Conservation (phyloP, 352 stramenopile genomes). For the Globisporangium cederbergense region DNA sequence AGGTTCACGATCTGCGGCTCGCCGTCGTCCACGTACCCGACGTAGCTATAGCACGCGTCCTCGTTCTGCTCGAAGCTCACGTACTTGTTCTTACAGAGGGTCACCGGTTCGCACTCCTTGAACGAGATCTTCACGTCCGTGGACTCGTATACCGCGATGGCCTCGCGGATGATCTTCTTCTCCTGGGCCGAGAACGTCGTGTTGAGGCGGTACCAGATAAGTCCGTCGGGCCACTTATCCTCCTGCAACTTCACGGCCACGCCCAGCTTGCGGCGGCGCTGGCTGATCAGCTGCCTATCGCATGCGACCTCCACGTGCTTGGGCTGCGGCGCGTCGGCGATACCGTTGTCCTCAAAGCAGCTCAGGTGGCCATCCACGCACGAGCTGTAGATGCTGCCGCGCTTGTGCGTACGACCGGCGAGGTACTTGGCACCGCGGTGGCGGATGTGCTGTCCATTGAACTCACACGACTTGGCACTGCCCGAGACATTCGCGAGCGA, state of each 20-base stretch:
- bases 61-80: constrained; percentile 70
- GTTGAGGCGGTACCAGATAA: constrained; percentile 70
- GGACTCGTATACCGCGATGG: constrained; percentile 50
- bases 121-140: constrained; percentile 63
- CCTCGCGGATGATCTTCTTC: constrained; percentile 45
- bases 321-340: constrained; percentile 51
- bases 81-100: constrained; percentile 63
- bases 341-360: constrained; percentile 63
- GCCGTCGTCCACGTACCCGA: constrained; percentile 64
- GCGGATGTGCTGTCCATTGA: constrained; percentile 41
- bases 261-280: constrained; percentile 39
- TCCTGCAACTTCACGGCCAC: constrained; percentile 52
- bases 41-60: constrained; percentile 68
- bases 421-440: constrained; percentile 53
- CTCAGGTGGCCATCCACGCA: constrained; percentile 39
- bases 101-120: constrained; percentile 54
- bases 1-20: constrained; percentile 72
- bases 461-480: constrained; percentile 23
- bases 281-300: constrained; percentile 19
- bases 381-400: constrained; percentile 48
- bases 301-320: constrained; percentile 40
- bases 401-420: constrained; percentile 36
- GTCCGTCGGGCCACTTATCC: constrained; percentile 62
- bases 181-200: constrained; percentile 44
- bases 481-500: neutral